Evolutionary conservation across 2,329 filamentous ascomycete genomes (phyloP).

Genomic region (Ophiostoma fasciatum): DNA sequence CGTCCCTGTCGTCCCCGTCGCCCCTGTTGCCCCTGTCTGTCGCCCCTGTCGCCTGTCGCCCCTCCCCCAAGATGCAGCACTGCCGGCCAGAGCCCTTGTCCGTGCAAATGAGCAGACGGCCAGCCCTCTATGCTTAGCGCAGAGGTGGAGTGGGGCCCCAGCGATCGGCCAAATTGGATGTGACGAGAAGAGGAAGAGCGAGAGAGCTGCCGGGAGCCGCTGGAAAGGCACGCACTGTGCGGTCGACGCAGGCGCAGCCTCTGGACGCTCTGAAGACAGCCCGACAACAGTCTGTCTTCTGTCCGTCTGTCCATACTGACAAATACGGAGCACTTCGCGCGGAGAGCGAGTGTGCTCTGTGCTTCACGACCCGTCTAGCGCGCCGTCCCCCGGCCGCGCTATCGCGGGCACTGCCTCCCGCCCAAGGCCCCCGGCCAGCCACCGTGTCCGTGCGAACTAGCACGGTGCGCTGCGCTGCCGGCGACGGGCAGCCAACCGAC

Average conservation of each 20-base stretch:
- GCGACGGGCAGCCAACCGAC: constrained; percentile 1
- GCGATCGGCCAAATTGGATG: constrained; percentile 10
- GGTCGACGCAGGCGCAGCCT: too few relatives aligned
- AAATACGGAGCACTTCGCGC: too few relatives aligned
- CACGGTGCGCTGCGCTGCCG: too few relatives aligned
- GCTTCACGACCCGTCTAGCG: constrained; percentile 4
- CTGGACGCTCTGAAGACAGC: too few relatives aligned
- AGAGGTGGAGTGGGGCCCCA: constrained; percentile 3
- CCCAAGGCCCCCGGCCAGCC: not conserved
- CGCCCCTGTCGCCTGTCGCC: not conserved
- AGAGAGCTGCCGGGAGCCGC: not conserved
- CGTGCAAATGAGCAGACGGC: constrained; percentile 5
- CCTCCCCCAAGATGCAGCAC: too few relatives aligned
- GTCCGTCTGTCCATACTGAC: too few relatives aligned
- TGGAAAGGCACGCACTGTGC: too few relatives aligned
- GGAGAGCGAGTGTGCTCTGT: too few relatives aligned
- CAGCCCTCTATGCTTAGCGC: constrained; percentile 3
- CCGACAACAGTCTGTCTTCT: too few relatives aligned
- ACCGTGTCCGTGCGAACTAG: too few relatives aligned
- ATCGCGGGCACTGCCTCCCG: constrained; percentile 9
- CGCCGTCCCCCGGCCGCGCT: not conserved
- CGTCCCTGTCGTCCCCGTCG: too few relatives aligned
- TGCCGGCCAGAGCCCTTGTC: constrained; percentile 1
- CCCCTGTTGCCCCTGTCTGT: constrained; percentile 5
- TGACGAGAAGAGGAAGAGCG: not conserved